Evolutionary conservation across 306 rosid species (phyloP).

Genomic region (Fagus crenata): DNA sequence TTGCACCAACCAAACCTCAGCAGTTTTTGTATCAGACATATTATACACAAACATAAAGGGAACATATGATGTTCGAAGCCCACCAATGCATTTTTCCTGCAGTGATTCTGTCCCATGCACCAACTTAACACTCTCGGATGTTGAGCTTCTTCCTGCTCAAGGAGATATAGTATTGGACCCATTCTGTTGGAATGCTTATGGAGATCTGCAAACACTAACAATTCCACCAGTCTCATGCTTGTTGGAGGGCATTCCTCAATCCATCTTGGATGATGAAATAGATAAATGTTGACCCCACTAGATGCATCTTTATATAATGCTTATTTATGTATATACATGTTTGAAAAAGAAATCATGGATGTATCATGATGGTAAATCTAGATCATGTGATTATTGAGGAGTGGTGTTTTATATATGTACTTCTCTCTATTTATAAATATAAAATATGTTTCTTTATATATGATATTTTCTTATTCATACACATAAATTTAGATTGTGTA

Average conservation of each 20-base stretch:
- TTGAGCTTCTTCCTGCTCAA: slow-evolving; percentile 80
- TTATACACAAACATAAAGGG: slow-evolving; percentile 70
- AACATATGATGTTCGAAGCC: slow-evolving; percentile 69
- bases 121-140: slow-evolving; percentile 76
- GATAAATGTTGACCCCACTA: slow-evolving; percentile 44
- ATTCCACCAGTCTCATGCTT: slow-evolving; percentile 85
- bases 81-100: slow-evolving; percentile 81
- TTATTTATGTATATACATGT: slow-evolving; percentile 20
- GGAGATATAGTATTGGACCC: slow-evolving; percentile 67
- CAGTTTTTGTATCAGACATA: slow-evolving; percentile 66
- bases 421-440: slow-evolving; percentile 38
- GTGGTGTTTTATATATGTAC: slow-evolving; percentile 49
- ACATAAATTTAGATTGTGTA: background rate
- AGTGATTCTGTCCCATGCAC: slow-evolving; percentile 87
- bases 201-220: slow-evolving; percentile 57
- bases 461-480: background rate
- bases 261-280: slow-evolving; percentile 40
- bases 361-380: slow-evolving; percentile 13
- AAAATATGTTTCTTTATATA: slow-evolving; percentile 4
- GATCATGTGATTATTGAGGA: slow-evolving; percentile 46
- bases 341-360: slow-evolving; percentile 22
- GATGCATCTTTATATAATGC: background rate
- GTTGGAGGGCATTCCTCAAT: slow-evolving; percentile 58
- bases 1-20: slow-evolving; percentile 69
- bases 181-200: slow-evolving; percentile 89